Percentiles rank a stretch among this genome's conserved stretches.
Conservation (phyloP, 768 basidiomycete genomes). For the Leucogyrophana mollusca region DNA sequence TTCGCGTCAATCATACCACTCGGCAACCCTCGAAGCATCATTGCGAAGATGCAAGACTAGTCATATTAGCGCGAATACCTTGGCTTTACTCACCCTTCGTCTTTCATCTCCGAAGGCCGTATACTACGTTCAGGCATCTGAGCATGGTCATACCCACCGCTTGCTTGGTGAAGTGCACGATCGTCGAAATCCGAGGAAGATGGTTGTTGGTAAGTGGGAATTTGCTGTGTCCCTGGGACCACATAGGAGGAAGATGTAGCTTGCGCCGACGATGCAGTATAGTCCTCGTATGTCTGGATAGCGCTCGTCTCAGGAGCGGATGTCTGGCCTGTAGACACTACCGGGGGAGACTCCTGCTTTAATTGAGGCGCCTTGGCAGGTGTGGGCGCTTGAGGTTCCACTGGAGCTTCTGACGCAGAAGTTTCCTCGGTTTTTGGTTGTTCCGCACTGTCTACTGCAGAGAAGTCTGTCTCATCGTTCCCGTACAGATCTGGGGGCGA, state of each 20-base stretch:
- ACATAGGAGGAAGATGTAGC: conserved; percentile 34
- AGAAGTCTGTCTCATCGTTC: conserved; percentile 58
- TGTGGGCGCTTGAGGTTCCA: conserved; percentile 18
- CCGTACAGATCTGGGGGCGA: conserved; percentile 62
- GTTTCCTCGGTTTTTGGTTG: conserved; percentile 24
- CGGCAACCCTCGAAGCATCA: too few species aligned
- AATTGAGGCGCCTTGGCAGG: conserved; percentile 14
- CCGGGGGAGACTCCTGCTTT: conserved; percentile 18
- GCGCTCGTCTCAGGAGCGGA: neutral
- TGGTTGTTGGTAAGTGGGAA: conserved; percentile 76
- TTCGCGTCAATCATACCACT: too few species aligned
- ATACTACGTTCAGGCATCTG: conserved; percentile 61
- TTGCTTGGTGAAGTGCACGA: conserved; percentile 29
- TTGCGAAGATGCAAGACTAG: too few species aligned
- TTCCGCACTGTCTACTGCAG: conserved; percentile 40
- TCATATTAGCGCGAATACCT: conserved; percentile 15
- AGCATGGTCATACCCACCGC: conserved; percentile 41
- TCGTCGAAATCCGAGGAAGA: conserved; percentile 49
- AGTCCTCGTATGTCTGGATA: conserved; percentile 16
- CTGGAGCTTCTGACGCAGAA: conserved; percentile 23
- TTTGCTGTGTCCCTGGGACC: conserved; percentile 59
- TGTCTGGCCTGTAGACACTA: conserved; percentile 1
- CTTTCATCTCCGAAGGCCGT: conserved; percentile 90
- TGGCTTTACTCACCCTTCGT: conserved; percentile 86
- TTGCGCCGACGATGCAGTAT: conserved; percentile 4